Evolutionary conservation across 257 asterid genomes (phyloP), one percentile per base, ranked within the genome.

Genomic region (Capsicum rhomboideum): DNA sequence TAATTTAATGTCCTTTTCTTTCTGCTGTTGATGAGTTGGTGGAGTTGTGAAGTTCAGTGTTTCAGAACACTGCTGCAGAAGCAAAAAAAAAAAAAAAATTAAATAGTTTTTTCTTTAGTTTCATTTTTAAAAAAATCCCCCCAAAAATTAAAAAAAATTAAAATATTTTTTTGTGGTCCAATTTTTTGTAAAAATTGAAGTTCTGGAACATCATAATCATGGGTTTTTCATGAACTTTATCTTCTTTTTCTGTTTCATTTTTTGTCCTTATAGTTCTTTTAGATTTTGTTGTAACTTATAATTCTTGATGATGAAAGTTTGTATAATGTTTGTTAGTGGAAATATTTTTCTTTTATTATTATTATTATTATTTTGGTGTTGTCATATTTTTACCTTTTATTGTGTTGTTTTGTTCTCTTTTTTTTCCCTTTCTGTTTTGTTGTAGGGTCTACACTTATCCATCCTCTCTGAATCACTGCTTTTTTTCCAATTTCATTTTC

Each of bases 381-480:
- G 89, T 90, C 86, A 85, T 88, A 82, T 88, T 85, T 87, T 84
- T 34, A 78, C 54, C 78, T 79, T 29, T 79, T 78, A 83, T 78
- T 85, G 85, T 80, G 54, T 87, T 86, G 64, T 16, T 42, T 46
- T 74, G 16, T 79, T 82, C 4, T 66, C 64, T 80, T 23, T 63
- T 55, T 52, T 71, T 52, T 40, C 79, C 75, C 44, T 80, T 46
- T 69, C 82, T 29, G 55, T 58, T 61, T 75, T 75, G 1, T 44
- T 86, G 85, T 89, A 80, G 92, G 90, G 90, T 89, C 90, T 78
- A 86, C 83, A 28, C 42, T n/a, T 84, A 64, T 75, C 81, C 84
- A 64, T 59, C 63, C 49, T 28, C 29, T 67, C 83, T 80, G 84
- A 82, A 75, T 83, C 53, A 71, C 34, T 82, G 68, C 52, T 59